Conservation (phyloP, 345 rosid species). For the Draba incana region DNA sequence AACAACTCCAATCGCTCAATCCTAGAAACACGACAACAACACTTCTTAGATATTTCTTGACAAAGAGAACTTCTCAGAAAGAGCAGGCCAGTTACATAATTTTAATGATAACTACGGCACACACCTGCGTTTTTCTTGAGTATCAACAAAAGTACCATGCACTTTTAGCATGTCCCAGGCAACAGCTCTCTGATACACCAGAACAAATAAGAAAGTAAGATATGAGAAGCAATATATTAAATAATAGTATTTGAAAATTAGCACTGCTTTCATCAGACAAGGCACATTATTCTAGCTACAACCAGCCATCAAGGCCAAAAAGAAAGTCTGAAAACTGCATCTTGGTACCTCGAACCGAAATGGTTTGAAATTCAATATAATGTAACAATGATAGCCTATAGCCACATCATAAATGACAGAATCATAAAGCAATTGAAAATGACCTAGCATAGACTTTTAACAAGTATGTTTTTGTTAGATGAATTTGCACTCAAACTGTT, state of each 20-base stretch:
- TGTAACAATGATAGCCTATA: conserved; percentile 3
- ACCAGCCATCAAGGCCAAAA: conserved; percentile 26
- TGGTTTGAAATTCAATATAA: conserved; percentile 8
- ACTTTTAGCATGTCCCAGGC: conserved; percentile 98
- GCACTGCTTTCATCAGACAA: conserved; percentile 18
- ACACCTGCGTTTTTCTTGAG: conserved; percentile 86
- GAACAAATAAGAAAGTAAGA: conserved; percentile 18
- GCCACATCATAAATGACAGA: conserved; percentile 2
- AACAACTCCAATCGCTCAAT: conserved; percentile 90
- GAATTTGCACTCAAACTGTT: conserved; percentile 12
- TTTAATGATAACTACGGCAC: conserved; percentile 16
- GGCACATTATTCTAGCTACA: conserved; percentile 23
- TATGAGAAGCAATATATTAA: background rate
- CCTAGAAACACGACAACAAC: conserved; percentile 49
- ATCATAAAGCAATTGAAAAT: conserved; percentile 8
- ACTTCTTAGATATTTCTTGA: conserved; percentile 26
- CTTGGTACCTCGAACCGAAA: background rate
- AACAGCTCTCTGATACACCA: conserved; percentile 61
- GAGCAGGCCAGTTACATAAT: conserved; percentile 4
- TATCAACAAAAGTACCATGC: conserved; percentile 75
- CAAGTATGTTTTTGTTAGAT: conserved; percentile 12
- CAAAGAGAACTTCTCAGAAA: conserved; percentile 31
- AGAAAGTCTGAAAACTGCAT: conserved; percentile 10
- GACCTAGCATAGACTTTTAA: conserved; percentile 6
- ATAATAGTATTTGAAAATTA: conserved; percentile 1